A percentile compares a stretch with the other conserved stretches of the same genome.
These are phyloP conservation scores for Croton laevigatus DNA, from an alignment of 441 rosid genomes.

Conservation along the genomic window DNA sequence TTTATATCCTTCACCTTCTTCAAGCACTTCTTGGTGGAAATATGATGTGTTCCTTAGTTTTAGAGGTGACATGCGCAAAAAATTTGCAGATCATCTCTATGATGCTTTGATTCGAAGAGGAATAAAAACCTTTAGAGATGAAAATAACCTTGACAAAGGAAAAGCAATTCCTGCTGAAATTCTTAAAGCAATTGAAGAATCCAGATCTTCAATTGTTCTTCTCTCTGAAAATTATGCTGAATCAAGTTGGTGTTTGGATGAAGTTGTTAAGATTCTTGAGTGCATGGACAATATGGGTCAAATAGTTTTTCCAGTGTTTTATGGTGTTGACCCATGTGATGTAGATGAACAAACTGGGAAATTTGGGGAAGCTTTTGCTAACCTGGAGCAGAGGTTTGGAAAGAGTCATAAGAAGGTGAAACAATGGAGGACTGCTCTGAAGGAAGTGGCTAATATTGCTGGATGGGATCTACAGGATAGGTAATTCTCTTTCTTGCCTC, in stretches of 20 bases:
- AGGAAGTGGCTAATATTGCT: no score
- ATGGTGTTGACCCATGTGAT: constrained; percentile 8
- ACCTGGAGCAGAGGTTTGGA: neutral
- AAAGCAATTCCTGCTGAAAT: neutral
- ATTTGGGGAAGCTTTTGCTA: neutral
- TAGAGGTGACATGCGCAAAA: no score
- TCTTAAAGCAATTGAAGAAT: neutral
- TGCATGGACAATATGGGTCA: constrained; percentile 2
- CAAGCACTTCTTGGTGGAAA: neutral
- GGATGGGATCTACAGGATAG: no score
- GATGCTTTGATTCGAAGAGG: neutral
- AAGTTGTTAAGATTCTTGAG: constrained; percentile 13
- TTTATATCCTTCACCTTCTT: neutral
- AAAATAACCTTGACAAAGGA: neutral
- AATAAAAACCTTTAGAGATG: neutral
- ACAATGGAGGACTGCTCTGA: constrained; percentile 6
- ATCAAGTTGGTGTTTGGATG: constrained; percentile 1
- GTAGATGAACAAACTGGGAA: constrained; percentile 1
- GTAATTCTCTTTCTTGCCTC: no score
- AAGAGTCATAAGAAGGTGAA: neutral
- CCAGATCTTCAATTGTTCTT: neutral
- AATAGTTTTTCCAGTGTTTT: constrained; percentile 12
- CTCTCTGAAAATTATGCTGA: neutral
- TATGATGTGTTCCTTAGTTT: constrained; percentile 5
- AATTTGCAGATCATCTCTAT: neutral